Evolutionary conservation across 768 basidiomycete genomes (phyloP), one percentile per base, ranked within the genome.

Genomic region (Auricularia sp.): DNA sequence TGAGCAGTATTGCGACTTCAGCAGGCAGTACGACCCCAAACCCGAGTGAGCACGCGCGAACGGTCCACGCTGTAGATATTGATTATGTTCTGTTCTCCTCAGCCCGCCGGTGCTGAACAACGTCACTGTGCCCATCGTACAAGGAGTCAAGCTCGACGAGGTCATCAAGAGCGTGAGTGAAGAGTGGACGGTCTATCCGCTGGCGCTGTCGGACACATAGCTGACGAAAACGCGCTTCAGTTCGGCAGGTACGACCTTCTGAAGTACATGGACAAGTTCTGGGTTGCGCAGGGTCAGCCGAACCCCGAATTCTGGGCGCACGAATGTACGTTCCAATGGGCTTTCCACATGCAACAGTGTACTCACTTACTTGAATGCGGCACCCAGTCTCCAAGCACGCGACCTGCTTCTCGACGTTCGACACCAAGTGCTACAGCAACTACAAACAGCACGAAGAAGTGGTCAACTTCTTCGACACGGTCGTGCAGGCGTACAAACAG

Each of bases 341-440:
- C 45, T 61, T 62, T 69, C 37, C 36, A 62, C 45, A 21, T 45
- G 2, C 14, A 44, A 35, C 18, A 54, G 7, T 67, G 85, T 45
- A 18, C 10, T 18, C 11, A 11, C 3, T 44, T 10, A 44, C n/a
- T 10, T 18, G 44, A 18, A 18, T 45, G 10, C 44, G 6, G 11
- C 21, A 18, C 0, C 10, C 18, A 83, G 88, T 86, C 72, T 85
- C 85, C 35, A 89, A 85, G 71, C 86, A 87, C 66, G 86, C 85
- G 44, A 90, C 88, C 3, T 89, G 89, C 74, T 89, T 86, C 24
- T 88, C 87, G 13, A 89, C 88, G 4, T 90, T 88, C 68, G 85
- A 92, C 69, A 75, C 85, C 36, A 79, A 82, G 34, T 91, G 89
- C 73, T 90, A 90, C 67, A 71, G 79, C 8, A 73, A 75, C 37